Percentiles rank a stretch among this genome's conserved stretches.
phyloP scores from a whole-genome alignment of 2,329 filamentous ascomycete species.

The Rutstroemia sp. region DNA sequence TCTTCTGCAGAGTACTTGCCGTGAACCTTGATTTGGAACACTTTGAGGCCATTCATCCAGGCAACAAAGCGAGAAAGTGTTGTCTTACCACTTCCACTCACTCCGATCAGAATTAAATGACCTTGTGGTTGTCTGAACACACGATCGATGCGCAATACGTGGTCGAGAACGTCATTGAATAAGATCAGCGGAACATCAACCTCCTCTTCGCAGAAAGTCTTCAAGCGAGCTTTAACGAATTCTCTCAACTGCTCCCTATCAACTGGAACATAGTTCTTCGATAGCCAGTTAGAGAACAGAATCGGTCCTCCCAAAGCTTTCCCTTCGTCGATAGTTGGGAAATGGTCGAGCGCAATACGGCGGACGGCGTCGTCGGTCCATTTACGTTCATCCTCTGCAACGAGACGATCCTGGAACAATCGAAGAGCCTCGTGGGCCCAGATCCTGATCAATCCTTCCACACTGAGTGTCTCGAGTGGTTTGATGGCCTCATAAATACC shows the following conservation, averaged over 20 bases:
- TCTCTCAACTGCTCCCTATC: slow-evolving; percentile 91
- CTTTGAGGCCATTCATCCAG: slow-evolving; percentile 99
- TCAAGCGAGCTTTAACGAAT: slow-evolving; percentile 93
- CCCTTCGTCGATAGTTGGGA: slow-evolving; percentile 89
- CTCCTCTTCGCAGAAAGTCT: slow-evolving; percentile 98
- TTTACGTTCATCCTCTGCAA: slow-evolving; percentile 84
- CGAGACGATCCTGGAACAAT: slow-evolving; percentile 94
- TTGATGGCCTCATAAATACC: slow-evolving; percentile 96
- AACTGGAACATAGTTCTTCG: slow-evolving; percentile 96
- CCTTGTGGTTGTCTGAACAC: slow-evolving; percentile 98
- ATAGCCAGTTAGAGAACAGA: slow-evolving; percentile 98
- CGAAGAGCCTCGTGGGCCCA: slow-evolving; percentile 97
- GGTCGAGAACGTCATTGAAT: slow-evolving; percentile 99
- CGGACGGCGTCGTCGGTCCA: slow-evolving; percentile 91
- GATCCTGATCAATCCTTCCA: slow-evolving; percentile 91
- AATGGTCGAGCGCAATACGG: slow-evolving; percentile 80
- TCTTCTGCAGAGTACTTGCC: slow-evolving; percentile 97
- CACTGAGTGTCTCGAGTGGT: slow-evolving; percentile 76
- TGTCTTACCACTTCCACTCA: slow-evolving; percentile 97
- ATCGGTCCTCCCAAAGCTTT: slow-evolving; percentile 89
- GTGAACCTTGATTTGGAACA: slow-evolving; percentile 99
- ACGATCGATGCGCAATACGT: slow-evolving; percentile 95
- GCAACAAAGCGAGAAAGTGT: slow-evolving; percentile 96
- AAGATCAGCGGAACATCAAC: slow-evolving; percentile 96
- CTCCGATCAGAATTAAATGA: slow-evolving; percentile 95